These are phyloP conservation scores for Eleusine coracana DNA, from an alignment of 176 grass and related monocot species.

Conservation along the genomic window DNA sequence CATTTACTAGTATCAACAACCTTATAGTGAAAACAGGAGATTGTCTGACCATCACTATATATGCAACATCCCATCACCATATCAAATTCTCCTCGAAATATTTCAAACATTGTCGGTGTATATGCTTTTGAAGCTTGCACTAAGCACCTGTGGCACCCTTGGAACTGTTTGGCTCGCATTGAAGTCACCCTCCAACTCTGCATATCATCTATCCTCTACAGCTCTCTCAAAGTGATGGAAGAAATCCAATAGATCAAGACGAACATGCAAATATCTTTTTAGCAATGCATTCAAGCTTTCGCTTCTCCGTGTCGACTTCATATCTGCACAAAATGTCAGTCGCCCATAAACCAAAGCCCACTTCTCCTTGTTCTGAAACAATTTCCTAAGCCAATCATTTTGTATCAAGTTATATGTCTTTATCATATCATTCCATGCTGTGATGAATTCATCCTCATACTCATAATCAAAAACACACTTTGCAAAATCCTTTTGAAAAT, in stretches of 20 bases:
- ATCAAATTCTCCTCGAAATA: conserved; percentile 58
- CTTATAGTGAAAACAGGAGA: conserved; percentile 39
- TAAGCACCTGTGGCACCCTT: conserved; percentile 49
- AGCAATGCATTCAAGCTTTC: conserved; percentile 44
- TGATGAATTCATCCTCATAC: conserved; percentile 39
- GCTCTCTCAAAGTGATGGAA: conserved; percentile 57
- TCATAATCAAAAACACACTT: conserved; percentile 46
- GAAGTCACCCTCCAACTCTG: conserved; percentile 49
- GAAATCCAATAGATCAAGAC: conserved; percentile 46
- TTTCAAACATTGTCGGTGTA: conserved; percentile 55
- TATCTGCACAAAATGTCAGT: conserved; percentile 42
- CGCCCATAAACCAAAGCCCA: conserved; percentile 34
- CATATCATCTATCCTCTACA: conserved; percentile 54
- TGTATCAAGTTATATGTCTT: conserved; percentile 33
- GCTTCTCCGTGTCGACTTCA: conserved; percentile 39
- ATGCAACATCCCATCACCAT: conserved; percentile 58
- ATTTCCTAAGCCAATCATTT: conserved; percentile 38
- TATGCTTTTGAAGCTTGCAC: conserved; percentile 52
- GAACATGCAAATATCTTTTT: conserved; percentile 49
- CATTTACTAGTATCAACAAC: conserved; percentile 43
- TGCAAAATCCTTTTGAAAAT: conserved; percentile 37
- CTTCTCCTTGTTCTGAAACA: conserved; percentile 44
- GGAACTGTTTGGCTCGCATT: conserved; percentile 50
- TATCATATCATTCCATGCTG: conserved; percentile 21
- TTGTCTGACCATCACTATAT: conserved; percentile 8